Percentiles rank a stretch among this genome's conserved stretches.
Evolutionary conservation across 345 rosid genomes (phyloP).

Genomic region (Orychophragmus violaceus): DNA sequence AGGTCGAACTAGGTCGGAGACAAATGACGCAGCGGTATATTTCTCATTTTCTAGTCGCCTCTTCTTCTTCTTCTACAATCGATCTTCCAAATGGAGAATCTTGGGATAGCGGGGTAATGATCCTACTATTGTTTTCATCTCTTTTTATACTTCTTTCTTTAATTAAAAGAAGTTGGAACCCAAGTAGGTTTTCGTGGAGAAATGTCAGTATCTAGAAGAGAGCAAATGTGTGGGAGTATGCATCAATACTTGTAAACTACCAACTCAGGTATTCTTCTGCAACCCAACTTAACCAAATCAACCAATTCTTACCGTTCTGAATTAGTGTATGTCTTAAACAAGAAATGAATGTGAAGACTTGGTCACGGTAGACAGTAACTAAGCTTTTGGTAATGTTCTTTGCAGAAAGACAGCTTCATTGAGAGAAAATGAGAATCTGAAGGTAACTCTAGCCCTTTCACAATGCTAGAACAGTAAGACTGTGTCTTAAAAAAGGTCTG

Average conservation of each 20-base stretch:
- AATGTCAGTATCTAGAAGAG: conserved; percentile 84
- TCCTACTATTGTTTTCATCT: background rate
- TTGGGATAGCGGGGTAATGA: conserved; percentile 61
- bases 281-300: background rate
- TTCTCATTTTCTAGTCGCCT: no score
- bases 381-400: background rate
- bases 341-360: background rate
- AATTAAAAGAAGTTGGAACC: background rate
- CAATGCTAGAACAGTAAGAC: no score
- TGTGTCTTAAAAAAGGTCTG: no score
- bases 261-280: conserved; percentile 55
- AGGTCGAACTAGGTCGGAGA: conserved; percentile 45
- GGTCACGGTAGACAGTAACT: background rate
- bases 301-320: background rate
- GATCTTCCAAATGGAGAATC: conserved; percentile 75
- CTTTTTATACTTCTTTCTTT: background rate
- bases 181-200: conserved; percentile 75
- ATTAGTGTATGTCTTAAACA: background rate
- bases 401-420: no score
- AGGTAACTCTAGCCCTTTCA: no score
- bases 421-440: no score
- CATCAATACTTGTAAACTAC: conserved; percentile 80
- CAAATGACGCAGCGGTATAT: conserved; percentile 63
- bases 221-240: conserved; percentile 87
- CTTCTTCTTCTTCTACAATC: no score